Conservation (phyloP, 371 early-diverging fungal genomes). For the Mucor mucedo region DNA sequence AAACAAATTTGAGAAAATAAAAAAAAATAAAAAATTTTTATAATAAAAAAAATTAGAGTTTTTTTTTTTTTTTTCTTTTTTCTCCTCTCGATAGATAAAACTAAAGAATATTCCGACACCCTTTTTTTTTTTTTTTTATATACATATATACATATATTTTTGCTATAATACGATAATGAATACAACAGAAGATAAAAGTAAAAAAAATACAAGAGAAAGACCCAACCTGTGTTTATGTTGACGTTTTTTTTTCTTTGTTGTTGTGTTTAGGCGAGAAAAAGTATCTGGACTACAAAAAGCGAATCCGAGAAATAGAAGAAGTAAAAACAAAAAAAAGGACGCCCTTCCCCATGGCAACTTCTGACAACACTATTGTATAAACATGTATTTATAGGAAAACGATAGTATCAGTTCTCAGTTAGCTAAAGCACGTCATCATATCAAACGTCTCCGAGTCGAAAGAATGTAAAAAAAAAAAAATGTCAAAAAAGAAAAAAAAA, state of each 20-base stretch:
- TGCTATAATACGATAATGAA: conserved; percentile 6
- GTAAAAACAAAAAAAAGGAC: conserved; percentile 23
- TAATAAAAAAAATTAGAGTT: conserved; percentile 8
- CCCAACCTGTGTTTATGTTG: not conserved
- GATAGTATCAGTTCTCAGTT: conserved; percentile 20
- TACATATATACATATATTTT: not conserved
- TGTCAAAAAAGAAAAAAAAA: conserved; percentile 12
- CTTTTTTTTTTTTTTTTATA: conserved; percentile 5
- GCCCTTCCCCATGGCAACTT: not conserved
- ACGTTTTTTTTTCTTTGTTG: not conserved
- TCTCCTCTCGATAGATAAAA: conserved; percentile 4
- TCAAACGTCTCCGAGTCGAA: conserved; percentile 55
- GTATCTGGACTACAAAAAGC: conserved; percentile 61
- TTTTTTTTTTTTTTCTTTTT: conserved; percentile 9
- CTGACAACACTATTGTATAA: not conserved
- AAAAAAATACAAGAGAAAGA: conserved; percentile 14
- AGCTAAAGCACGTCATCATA: conserved; percentile 35
- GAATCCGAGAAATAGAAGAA: conserved; percentile 67
- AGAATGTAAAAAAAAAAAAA: conserved; percentile 38
- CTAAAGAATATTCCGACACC: not conserved
- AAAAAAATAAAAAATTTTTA: conserved; percentile 9
- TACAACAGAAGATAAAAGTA: conserved; percentile 9
- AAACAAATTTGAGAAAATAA: not conserved
- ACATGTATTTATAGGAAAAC: conserved; percentile 20
- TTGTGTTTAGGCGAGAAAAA: conserved; percentile 36